phyloP scores from a whole-genome alignment of 257 asterid species.

The Nicotiana noctiflora region DNA sequence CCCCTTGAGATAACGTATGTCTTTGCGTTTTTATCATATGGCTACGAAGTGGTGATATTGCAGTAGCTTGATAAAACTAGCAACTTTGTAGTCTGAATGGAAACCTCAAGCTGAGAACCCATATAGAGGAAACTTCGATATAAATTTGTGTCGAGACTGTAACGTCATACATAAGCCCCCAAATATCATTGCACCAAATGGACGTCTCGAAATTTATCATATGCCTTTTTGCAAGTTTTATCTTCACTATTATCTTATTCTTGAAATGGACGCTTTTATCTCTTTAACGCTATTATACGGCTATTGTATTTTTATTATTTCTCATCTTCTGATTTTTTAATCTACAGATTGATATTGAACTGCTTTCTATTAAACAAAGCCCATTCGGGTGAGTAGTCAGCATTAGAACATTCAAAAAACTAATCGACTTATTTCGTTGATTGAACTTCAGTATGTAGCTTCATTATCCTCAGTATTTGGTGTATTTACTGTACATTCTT shows the following conservation, averaged over 20 bases:
- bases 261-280: not conserved
- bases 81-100: not conserved
- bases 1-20: not conserved
- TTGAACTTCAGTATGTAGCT: not conserved
- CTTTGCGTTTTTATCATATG: not conserved
- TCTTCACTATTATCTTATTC: not conserved
- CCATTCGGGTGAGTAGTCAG: slow-evolving; percentile 68
- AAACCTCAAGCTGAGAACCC: not conserved
- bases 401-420: not conserved
- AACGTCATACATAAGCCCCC: not conserved
- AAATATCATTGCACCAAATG: too few relatives aligned
- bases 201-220: too few relatives aligned
- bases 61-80: not conserved
- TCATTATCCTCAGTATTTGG: not conserved
- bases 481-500: not conserved
- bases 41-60: not conserved
- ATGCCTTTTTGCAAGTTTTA: not conserved
- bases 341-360: slow-evolving; percentile 77
- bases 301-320: not conserved
- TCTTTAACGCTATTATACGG: not conserved
- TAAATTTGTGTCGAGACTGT: not conserved
- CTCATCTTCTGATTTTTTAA: not conserved
- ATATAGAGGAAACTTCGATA: not conserved
- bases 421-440: not conserved
- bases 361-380: slow-evolving; percentile 78